Base-by-base conservation (phyloP, 2,329 filamentous ascomycete genomes). In the Fusarium armeniacum region DNA sequence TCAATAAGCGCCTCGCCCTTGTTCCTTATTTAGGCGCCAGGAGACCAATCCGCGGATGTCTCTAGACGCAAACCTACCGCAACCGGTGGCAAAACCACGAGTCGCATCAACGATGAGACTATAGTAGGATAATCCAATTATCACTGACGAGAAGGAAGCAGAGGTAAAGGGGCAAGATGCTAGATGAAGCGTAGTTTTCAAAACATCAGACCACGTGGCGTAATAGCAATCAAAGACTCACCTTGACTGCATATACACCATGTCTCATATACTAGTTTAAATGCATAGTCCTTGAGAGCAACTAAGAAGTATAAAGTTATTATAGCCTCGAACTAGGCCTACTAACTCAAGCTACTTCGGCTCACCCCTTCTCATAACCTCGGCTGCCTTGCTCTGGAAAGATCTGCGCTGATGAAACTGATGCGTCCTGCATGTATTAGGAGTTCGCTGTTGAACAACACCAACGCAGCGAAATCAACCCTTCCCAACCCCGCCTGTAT, bases 361-460 rank as follows among this genome's bases (percentile, higher is more conserved):
- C 46, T 67, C 28, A 54, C 35, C 30, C 36, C 40, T 53, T 28
- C 43, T 57, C 46, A 58, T 56, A 49, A 33, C 58, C 50, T 71
- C 71, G 69, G 71, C 38, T 62, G 52, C 44, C 63, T 65, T 38
- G 36, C 64, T 63, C 55, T 28, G 64, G 61, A 57, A 73, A 67
- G 71, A 73, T 73, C 64, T 61, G 65, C 69, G 40, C 30, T 24
- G 35, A 33, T 40, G 40, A 35, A 51, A 46, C 53, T 54, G 46
- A 46, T 43, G 33, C 28, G 45, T 63, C 52, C 62, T 63, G 24
- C 30, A 45, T 26, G 22, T 33, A 45, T 26, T 44, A 30, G 53
- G 35, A 55, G 38, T 26, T 40, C 28, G 46, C 28, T 30, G 33
- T 32, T 46, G 35, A 38, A 44, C 46, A 33, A 32, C 43, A 52